Percentiles rank a stretch among this genome's conserved stretches.
Conservation (phyloP, 306 rosid species). For the Hippophae gyantsensis region DNA sequence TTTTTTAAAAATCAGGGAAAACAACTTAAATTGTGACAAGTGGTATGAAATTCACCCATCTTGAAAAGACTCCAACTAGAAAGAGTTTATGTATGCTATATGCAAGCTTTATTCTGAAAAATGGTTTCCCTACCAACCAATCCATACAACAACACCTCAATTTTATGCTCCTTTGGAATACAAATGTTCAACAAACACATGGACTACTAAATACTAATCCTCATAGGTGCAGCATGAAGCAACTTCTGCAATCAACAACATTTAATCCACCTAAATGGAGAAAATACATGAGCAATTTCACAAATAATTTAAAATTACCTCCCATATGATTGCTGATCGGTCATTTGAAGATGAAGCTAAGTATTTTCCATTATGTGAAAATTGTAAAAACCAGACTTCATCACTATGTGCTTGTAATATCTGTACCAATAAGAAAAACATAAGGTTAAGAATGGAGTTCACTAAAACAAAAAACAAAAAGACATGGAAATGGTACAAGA, state of each 20-base stretch:
- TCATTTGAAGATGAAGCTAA: conserved; percentile 93
- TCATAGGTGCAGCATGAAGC: neutral
- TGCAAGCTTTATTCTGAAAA: too few relatives aligned
- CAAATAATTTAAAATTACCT: conserved; percentile 37
- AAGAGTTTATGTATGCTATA: too few relatives aligned
- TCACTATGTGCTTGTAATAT: conserved; percentile 67
- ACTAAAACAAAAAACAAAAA: neutral
- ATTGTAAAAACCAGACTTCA: conserved; percentile 90
- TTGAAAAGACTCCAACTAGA: too few relatives aligned
- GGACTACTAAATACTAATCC: too few relatives aligned
- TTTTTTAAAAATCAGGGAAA: too few relatives aligned
- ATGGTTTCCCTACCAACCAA: too few relatives aligned
- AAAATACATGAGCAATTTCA: neutral
- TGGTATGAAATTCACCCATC: too few relatives aligned
- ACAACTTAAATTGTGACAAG: too few relatives aligned
- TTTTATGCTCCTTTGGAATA: too few relatives aligned
- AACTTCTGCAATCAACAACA: too few relatives aligned
- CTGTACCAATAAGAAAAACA: conserved; percentile 31
- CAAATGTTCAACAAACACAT: too few relatives aligned
- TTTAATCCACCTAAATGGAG: neutral
- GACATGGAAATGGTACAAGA: neutral
- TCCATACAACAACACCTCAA: too few relatives aligned
- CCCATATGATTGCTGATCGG: conserved; percentile 83
- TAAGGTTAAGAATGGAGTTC: neutral
- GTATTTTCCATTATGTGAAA: conserved; percentile 83